Percentiles rank a stretch among this genome's conserved stretches.
Conservation (phyloP, 306 rosid genomes). For the Quercus glauca region DNA sequence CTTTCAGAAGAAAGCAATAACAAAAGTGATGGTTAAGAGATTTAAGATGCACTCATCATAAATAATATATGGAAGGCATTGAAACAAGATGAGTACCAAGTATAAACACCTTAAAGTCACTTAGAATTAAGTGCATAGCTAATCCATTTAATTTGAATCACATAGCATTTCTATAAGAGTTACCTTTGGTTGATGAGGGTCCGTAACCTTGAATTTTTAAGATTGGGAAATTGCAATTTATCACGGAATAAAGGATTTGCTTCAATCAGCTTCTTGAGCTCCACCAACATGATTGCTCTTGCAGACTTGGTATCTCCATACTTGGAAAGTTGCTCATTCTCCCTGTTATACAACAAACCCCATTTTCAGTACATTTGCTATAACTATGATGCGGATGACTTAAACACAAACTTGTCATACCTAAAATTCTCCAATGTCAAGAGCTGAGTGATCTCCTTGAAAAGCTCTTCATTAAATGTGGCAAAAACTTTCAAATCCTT, state of each 20-base stretch:
- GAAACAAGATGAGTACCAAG: not conserved
- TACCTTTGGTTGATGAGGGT: constrained; percentile 98
- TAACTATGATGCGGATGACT: not conserved
- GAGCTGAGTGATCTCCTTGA: constrained; percentile 96
- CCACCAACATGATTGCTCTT: constrained; percentile 93
- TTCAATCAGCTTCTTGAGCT: constrained; percentile 96
- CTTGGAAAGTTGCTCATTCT: constrained; percentile 93
- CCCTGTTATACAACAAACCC: constrained; percentile 46
- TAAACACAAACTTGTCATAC: constrained; percentile 27
- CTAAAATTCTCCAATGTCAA: constrained; percentile 89
- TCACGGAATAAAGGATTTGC: constrained; percentile 96
- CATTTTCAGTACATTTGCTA: constrained; percentile 3
- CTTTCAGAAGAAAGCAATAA: not conserved
- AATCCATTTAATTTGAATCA: not conserved
- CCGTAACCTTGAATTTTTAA: constrained; percentile 87
- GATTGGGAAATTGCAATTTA: constrained; percentile 94
- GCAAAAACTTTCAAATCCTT: constrained; percentile 92
- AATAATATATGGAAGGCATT: not conserved
- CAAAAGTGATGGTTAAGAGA: not conserved
- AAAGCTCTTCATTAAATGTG: constrained; percentile 86
- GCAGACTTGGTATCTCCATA: constrained; percentile 98
- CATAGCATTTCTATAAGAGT: not conserved
- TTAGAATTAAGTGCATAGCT: constrained; percentile 4
- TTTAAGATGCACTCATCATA: constrained; percentile 1
- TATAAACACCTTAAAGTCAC: constrained; percentile 10